Base-by-base conservation (phyloP, 257 asterid species). In the Prunella vulgaris region DNA sequence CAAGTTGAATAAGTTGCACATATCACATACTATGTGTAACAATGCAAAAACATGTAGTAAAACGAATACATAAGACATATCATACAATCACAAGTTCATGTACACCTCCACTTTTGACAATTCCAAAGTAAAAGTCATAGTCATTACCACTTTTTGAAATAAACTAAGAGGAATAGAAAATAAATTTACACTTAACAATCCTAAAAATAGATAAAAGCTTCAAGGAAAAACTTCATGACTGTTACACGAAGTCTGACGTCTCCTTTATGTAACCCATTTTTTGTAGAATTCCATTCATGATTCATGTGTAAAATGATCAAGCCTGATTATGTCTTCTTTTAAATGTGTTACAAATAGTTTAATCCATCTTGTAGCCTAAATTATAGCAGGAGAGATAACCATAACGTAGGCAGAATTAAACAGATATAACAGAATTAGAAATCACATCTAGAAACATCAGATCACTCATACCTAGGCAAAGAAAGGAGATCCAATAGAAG, bases 11-110 rank as follows among this genome's bases (percentile, higher is more conserved):
- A 48, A 38, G 20, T 35, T 35, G 30, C 22, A 20, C 60, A 63
- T 60, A 40, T 10, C 74, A 63, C 22, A 35, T 30, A 18, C 37
- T 18, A 33, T 58, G 21, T n/a, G 13, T 44, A 65, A 17, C 10
- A 49, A 73, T 32, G 48, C 60, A 52, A 61, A n/a, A 15, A 28
- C 61, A 44, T 18, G 21, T 15, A 42, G 37, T 56, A 60, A 46
- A 18, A 53, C 20, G 69, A 56, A 61, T 40, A 35, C 73, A 72
- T 20, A 28, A 58, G 33, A 52, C 27, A 66, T 37, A 71, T 60
- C 70, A 61, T 49, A 64, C 24, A n/a, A 25, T 61, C 38, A 27
- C 10, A 12, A 9, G 32, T 20, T 53, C 21, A 53, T 10, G 7
- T n/a, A 7, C 5, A 59, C 46, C 58, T 53, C 74, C 40, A 62